Evolutionary conservation across 192 early-diverging fungal species (phyloP).

Genomic region (Coemansia sp.): DNA sequence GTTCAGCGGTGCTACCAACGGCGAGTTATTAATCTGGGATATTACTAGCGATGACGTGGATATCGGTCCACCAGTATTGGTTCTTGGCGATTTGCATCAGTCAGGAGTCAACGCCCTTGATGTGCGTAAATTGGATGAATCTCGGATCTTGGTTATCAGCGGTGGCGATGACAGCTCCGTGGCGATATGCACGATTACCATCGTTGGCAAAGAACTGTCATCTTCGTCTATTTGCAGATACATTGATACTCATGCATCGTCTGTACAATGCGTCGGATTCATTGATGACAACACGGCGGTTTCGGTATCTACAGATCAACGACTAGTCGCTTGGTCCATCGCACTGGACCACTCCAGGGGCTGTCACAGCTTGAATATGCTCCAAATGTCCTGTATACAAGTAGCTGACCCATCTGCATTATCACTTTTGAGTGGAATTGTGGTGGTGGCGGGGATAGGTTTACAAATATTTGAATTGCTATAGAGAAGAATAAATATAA

Average conservation of each 20-base stretch:
- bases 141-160: conserved; percentile 54
- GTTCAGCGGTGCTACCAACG: conserved; percentile 40
- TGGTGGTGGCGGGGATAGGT: conserved; percentile 65
- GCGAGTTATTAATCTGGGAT: conserved; percentile 31
- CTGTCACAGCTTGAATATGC: conserved; percentile 17
- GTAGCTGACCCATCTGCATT: conserved; percentile 68
- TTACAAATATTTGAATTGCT: conserved; percentile 53
- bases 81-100: conserved; percentile 57
- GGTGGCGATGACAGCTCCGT: conserved; percentile 82
- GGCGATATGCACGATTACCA: conserved; percentile 23
- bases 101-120: conserved; percentile 77
- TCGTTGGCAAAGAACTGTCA: conserved; percentile 3
- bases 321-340: conserved; percentile 63
- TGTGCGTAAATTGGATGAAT: conserved; percentile 16
- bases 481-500: too few relatives aligned
- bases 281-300: neutral
- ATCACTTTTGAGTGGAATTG: conserved; percentile 17
- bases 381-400: conserved; percentile 59
- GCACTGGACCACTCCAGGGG: neutral
- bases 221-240: conserved; percentile 22
- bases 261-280: conserved; percentile 59
- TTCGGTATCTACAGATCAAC: conserved; percentile 71
- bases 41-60: neutral
- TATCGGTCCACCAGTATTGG: conserved; percentile 31
- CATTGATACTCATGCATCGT: conserved; percentile 66